Percentiles rank a stretch among this genome's conserved stretches.
These are phyloP conservation scores for Amoebophrya sp. DNA, from an alignment of 169 alveolate genomes.

Conservation along the genomic window DNA sequence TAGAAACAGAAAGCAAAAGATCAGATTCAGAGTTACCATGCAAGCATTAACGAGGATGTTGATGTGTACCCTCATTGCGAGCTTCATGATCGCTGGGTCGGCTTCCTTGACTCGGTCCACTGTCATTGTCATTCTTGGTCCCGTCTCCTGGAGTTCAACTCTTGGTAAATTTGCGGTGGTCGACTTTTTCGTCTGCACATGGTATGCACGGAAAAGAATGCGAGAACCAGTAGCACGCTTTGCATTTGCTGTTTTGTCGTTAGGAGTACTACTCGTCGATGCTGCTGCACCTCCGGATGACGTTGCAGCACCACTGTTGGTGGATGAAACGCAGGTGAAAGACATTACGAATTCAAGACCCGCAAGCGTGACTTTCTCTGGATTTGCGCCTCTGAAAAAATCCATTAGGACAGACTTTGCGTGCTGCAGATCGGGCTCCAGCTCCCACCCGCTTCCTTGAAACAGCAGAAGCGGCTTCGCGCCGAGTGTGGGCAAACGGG, in stretches of 20 bases:
- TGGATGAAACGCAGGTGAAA: background rate
- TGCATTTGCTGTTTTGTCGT: background rate
- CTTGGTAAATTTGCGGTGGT: background rate
- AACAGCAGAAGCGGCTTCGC: background rate
- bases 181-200: background rate
- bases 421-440: background rate
- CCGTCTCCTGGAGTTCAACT: background rate
- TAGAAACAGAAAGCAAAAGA: no score
- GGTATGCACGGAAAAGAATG: background rate
- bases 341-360: background rate
- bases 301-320: background rate
- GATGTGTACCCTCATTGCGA: background rate
- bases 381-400: background rate
- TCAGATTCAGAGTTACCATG: no score
- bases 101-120: background rate
- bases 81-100: background rate
- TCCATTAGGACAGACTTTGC: background rate
- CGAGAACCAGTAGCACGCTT: no score
- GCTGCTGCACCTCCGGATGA: background rate
- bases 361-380: background rate
- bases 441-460: background rate
- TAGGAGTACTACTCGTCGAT: background rate
- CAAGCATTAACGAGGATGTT: no score
- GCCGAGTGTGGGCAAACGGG: background rate
- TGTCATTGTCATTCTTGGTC: background rate